These are phyloP conservation scores for Nigrospora osmanthi DNA, from an alignment of 2,329 filamentous ascomycete genomes.

Conservation along the genomic window DNA sequence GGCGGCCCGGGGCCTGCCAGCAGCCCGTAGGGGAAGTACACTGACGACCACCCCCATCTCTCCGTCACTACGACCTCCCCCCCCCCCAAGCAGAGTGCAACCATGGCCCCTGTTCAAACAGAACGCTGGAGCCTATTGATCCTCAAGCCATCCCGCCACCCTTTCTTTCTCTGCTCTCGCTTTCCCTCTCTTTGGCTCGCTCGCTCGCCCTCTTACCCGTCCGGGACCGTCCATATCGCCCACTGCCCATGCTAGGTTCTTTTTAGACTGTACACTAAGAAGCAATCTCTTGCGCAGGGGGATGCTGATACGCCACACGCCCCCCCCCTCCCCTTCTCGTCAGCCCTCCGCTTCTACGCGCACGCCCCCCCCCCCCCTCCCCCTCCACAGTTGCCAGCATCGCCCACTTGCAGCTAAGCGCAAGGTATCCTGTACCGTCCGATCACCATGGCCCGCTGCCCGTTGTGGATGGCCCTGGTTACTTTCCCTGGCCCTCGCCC, in stretches of 20 bases:
- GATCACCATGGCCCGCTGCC: neutral
- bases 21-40: too few relatives aligned
- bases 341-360: too few relatives aligned
- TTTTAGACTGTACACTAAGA: conserved; percentile 1
- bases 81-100: too few relatives aligned
- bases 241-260: neutral
- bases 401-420: neutral
- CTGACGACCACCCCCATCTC: too few relatives aligned
- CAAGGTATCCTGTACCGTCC: conserved; percentile 3
- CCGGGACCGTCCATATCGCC: neutral
- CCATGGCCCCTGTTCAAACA: conserved; percentile 1
- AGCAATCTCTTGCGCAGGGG: neutral
- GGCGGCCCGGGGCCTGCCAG: too few relatives aligned
- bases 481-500: neutral
- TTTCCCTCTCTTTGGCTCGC: neutral
- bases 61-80: too few relatives aligned
- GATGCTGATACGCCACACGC: neutral
- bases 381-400: neutral
- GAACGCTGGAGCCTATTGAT: conserved; percentile 7
- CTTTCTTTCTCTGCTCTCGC: neutral
- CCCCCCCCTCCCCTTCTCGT: too few relatives aligned
- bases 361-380: neutral
- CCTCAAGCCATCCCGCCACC: conserved; percentile 3
- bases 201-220: neutral
- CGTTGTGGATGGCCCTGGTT: neutral